Conservation (phyloP, 257 asterid species). For the Petrea volubilis region DNA sequence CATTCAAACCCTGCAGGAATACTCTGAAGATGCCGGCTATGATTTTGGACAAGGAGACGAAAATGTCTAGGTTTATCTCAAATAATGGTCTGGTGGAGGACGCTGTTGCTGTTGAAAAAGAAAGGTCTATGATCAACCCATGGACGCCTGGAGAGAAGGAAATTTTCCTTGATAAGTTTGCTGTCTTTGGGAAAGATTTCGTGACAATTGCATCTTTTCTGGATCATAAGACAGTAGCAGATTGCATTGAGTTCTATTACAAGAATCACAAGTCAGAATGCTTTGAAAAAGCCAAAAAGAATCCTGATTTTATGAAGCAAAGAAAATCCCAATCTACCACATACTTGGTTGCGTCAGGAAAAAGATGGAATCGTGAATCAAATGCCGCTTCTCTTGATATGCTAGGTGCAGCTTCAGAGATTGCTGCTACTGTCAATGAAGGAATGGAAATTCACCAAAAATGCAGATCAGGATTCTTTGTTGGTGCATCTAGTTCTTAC, state of each 20-base stretch:
- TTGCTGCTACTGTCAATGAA: slow-evolving; percentile 47
- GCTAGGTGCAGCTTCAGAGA: slow-evolving; percentile 39
- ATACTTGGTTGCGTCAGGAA: slow-evolving; percentile 58
- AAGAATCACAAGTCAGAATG: slow-evolving; percentile 63
- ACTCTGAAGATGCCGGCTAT: slow-evolving; percentile 61
- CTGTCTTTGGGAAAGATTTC: slow-evolving; percentile 58
- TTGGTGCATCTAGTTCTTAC: slow-evolving; percentile 32
- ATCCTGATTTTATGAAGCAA: slow-evolving; percentile 40
- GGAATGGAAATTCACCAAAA: slow-evolving; percentile 32
- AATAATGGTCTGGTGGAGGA: slow-evolving; percentile 62
- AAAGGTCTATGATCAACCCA: slow-evolving; percentile 50
- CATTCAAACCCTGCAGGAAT: slow-evolving; percentile 40
- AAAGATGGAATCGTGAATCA: slow-evolving; percentile 50
- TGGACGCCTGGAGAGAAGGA: slow-evolving; percentile 61
- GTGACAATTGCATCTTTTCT: slow-evolving; percentile 56
- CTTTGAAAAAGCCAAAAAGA: slow-evolving; percentile 49
- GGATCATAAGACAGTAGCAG: slow-evolving; percentile 57
- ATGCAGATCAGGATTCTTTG: slow-evolving; percentile 27
- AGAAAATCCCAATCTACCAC: slow-evolving; percentile 38
- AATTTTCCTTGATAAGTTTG: slow-evolving; percentile 52
- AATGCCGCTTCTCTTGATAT: slow-evolving; percentile 63
- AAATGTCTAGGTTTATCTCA: slow-evolving; percentile 48
- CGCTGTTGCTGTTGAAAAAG: slow-evolving; percentile 57
- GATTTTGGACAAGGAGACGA: slow-evolving; percentile 51
- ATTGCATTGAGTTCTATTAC: slow-evolving; percentile 69